Base-by-base conservation (phyloP, 768 basidiomycete species). In the Leccinum subgranulosum region DNA sequence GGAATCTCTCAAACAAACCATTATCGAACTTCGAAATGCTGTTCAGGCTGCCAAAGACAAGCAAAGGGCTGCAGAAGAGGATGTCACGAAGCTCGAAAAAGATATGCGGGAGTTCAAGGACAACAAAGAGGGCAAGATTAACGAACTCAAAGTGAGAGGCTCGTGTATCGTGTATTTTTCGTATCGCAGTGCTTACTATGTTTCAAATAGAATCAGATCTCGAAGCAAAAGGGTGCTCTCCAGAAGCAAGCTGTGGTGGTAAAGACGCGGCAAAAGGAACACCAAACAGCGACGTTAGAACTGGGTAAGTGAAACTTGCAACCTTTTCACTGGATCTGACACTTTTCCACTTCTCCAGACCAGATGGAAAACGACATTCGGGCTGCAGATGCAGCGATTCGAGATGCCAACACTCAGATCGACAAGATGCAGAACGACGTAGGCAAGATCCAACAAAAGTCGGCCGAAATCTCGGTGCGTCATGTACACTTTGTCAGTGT, bases 91-190 rank as follows among this genome's bases (percentile, higher is more conserved):
- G 66, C 84, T 98, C 23, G 93, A 98, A 74, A 88, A 88, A 65
- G 97, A 99, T 70, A 98, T 99, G 94, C 84, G 84, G 54, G 97
- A 98, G 76, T 98, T 99, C 79, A 95, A 97, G 78, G 89, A 95
- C 74, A 95, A 99, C 77, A 97, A 97, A 71, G 97, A 98, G 51
- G 93, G 94, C 49, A 98, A 98, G 75, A 90, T 92, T 54, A 89
- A 88, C 17, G 90, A 98, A 69, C 83, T 98, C 61, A 97, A 95
- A 79, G 95, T 90, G 56, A 48, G 76, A 28, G 17, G 48, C 19
- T 19, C 11, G 5, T 43, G 11, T 25, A 25, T 49, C 25, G 43
- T 31, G 6, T 8, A 49, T 27, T 55, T 36, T 17, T 49, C 36
- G 36, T 7, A 41, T 39, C 17, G 25, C 5, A 29, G 54, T 23